Evolutionary conservation across 768 basidiomycete species (phyloP), one percentile per base, ranked within the genome.

Genomic region (Leccinum truebloodii): DNA sequence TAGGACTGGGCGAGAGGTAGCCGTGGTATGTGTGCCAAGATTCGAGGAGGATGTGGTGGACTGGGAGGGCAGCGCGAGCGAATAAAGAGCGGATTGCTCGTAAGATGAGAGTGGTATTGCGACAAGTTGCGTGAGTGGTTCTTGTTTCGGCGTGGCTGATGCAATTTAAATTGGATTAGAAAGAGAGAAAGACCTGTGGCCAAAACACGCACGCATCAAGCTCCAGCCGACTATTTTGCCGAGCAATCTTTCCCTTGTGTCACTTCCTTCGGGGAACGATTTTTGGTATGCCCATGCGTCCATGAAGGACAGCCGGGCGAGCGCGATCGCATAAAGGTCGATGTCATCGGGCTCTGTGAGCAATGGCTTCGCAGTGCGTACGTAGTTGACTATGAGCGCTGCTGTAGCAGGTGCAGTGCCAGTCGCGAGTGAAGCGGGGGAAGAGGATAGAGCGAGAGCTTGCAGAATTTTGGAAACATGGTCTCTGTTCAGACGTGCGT

Each of bases 201-300:
- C 1, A 7, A 16, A 28, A 37, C 55, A 83, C 89, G 68, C 71
- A 92, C 90, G 87, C 52, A 80, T 81, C 56, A 92, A 76, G 65
- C 81, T 83, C 88, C 88, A 92, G 55, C 83, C 81, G 3, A 92
- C 67, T 16, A 91, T 73, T 64, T 84, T 88, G 55, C 75, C 74
- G 18, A 89, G 73, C 9, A 92, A 71, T 48, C 83, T 77, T 14
- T 78, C 71, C 2, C 88, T 83, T 24, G 80, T 82, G 28, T 80
- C 75, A 39, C 81, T 78, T 12, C 67, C 73, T 65, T 94, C 89
- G 34, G 79, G 80, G 66, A 92, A 92, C 0, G 85, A 85, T 16
- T 87, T 79, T 63, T 90, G 86, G 68, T 83, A 92, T 55, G 80
- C 78, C 92, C 91, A 94, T 4, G 90, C 90, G 54, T 90, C 86